phyloP scores from a whole-genome alignment of 495 filamentous ascomycete species.

The Xylaria nigripes region DNA sequence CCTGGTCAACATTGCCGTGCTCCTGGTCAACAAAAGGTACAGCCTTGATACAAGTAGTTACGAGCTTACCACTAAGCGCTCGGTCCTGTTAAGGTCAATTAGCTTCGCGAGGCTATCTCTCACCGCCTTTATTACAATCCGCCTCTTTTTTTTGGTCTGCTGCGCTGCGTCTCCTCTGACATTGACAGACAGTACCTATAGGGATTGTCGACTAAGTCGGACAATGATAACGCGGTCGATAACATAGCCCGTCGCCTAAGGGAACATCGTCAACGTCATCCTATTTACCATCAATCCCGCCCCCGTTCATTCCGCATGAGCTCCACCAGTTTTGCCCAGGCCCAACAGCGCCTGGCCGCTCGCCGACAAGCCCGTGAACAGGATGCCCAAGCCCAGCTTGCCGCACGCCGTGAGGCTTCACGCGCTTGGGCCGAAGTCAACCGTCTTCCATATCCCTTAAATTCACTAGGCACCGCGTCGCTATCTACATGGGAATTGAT shows the following conservation, averaged over 20 bases:
- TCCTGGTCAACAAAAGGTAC: background rate
- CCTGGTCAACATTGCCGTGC: background rate
- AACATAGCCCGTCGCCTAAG: background rate
- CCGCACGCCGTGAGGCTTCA: slow-evolving; percentile 50
- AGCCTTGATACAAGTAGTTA: background rate
- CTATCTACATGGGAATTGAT: slow-evolving; percentile 60
- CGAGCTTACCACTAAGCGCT: background rate
- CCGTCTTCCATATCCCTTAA: slow-evolving; percentile 57
- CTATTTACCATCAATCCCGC: slow-evolving; percentile 11
- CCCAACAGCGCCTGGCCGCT: slow-evolving; percentile 72
- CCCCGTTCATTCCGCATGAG: slow-evolving; percentile 45
- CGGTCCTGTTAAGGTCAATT: background rate
- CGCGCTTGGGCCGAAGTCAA: slow-evolving; percentile 48
- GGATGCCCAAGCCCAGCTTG: slow-evolving; percentile 47
- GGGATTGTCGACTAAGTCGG: too few relatives aligned
- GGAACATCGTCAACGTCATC: background rate
- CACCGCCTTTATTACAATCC: background rate
- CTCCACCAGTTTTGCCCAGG: slow-evolving; percentile 71
- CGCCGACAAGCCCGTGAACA: slow-evolving; percentile 66
- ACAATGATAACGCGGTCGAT: slow-evolving; percentile 2
- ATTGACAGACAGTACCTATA: too few relatives aligned
- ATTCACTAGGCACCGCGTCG: slow-evolving; percentile 47
- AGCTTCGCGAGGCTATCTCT: background rate
- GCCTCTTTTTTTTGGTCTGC: background rate
- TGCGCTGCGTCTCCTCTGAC: background rate